Conservation (phyloP, 257 asterid genomes). For the Gynochthodes officinalis region DNA sequence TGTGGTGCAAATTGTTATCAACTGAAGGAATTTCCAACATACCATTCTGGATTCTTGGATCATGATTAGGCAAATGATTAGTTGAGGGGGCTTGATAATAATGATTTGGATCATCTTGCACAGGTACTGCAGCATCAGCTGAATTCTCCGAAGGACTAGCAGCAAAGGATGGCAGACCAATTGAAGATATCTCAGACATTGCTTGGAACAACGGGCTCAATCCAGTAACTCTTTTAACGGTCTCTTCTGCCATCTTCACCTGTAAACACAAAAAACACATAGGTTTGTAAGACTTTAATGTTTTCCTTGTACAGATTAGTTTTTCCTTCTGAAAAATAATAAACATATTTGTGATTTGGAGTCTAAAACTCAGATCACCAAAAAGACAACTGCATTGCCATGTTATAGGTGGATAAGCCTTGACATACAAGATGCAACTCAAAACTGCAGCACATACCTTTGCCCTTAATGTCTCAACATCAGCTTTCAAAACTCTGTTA, state of each 20-base stretch:
- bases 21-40: constrained; percentile 34
- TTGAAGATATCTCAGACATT: constrained; percentile 69
- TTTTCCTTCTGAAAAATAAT: background rate
- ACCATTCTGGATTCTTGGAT: constrained; percentile 43
- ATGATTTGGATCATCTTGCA: constrained; percentile 49
- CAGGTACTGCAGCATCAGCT: constrained; percentile 67
- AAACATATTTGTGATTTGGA: background rate
- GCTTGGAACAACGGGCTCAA: constrained; percentile 76
- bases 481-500: constrained; percentile 93
- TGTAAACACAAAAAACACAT: constrained; percentile 22
- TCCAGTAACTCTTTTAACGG: constrained; percentile 86
- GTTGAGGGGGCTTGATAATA: constrained; percentile 43
- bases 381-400: background rate
- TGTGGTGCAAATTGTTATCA: constrained; percentile 30
- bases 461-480: constrained; percentile 90
- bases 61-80: constrained; percentile 34
- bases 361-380: background rate
- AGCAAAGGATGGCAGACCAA: constrained; percentile 54
- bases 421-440: background rate
- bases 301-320: background rate
- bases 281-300: background rate
- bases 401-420: background rate
- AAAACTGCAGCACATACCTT: constrained; percentile 44
- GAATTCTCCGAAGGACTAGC: constrained; percentile 62
- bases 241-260: constrained; percentile 96